phyloP scores from a whole-genome alignment of 1,284 basidiomycete genomes.

The Sporisorium exsertum region DNA sequence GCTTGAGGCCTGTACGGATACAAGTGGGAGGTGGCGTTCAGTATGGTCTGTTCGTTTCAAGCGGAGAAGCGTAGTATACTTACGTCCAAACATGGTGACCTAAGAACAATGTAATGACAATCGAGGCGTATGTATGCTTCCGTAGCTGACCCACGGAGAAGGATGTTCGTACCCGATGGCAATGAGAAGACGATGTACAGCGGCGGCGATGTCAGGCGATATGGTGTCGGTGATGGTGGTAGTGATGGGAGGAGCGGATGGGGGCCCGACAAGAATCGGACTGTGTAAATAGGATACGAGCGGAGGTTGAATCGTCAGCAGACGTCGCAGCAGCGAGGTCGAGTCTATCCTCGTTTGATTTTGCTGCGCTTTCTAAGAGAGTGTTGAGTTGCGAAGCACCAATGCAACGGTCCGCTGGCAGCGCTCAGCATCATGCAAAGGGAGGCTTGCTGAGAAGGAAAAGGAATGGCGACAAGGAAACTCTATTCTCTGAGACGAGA shows the following conservation, averaged over 20 bases:
- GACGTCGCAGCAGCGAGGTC: not conserved
- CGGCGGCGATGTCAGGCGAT: not conserved
- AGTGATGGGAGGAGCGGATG: slow-evolving; percentile 6
- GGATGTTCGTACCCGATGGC: not conserved
- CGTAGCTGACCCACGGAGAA: not conserved
- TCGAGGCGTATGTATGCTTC: not conserved
- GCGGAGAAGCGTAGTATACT: not conserved
- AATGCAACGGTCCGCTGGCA: not conserved
- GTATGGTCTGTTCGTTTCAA: not conserved
- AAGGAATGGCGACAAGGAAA: not conserved
- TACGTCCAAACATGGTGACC: slow-evolving; percentile 34
- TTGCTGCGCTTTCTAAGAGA: too few relatives aligned
- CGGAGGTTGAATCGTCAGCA: slow-evolving; percentile 20
- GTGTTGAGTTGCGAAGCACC: not conserved
- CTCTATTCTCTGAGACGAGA: not conserved
- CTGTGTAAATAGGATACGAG: slow-evolving; percentile 38
- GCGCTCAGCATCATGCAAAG: slow-evolving; percentile 1
- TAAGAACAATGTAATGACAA: not conserved
- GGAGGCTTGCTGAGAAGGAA: not conserved
- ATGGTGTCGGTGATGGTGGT: slow-evolving; percentile 12
- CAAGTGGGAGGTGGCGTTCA: not conserved
- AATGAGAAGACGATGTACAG: not conserved
- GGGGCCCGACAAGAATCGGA: slow-evolving; percentile 14
- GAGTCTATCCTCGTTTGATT: not conserved
- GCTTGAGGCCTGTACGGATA: slow-evolving; percentile 30